Evolutionary conservation across 2,329 filamentous ascomycete genomes (phyloP), one percentile per base, ranked within the genome.

Genomic region (Pseudomassariella vexata): DNA sequence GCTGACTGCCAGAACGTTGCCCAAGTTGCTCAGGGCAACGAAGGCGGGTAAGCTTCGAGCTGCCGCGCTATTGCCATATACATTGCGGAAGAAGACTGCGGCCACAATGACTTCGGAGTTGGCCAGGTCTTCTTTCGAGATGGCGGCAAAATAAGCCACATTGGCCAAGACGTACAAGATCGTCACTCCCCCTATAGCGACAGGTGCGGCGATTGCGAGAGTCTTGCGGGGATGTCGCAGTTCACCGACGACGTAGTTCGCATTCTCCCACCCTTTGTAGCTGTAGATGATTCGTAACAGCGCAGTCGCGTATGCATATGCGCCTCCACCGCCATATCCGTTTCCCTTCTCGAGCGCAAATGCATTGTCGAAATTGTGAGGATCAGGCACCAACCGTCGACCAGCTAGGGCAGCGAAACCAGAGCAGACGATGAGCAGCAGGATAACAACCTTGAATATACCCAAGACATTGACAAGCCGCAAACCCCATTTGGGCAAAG

Each of bases 181-280:
- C 0, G 74, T 77, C 5, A 76, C 73, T 5, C 65, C 68, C 2
- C 68, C 71, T 4, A 80, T 62, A 3, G 75, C 76, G 0, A 79
- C 48, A 0, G 75, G 76, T 0, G 73, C 74, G 1, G 74, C 75
- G 30, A 76, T 57, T 2, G 63, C 48, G 5, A 78, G 60, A 0
- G 74, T 78, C 44, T 64, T 66, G 19, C 59, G 63, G 0, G 73
- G 73, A 25, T 70, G 63, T 40, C 66, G 71, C 20, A 79, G 56
- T 45, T 81, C 76, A 37, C 66, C 60, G 3, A 79, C 54, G 2
- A 78, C 75, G 38, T 79, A 78, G 52, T 77, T 78, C 19, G 73
- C 73, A 35, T 77, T 78, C 45, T 76, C 72, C 75, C 74, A 81
- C 4, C 76, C 76, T 42, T 73, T 74, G 57, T 77, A 79, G 10